A percentile compares a stretch with the other conserved stretches of the same genome.
Evolutionary conservation across 2,329 filamentous ascomycete genomes (phyloP).

Genomic region (Sporothrix sp.): DNA sequence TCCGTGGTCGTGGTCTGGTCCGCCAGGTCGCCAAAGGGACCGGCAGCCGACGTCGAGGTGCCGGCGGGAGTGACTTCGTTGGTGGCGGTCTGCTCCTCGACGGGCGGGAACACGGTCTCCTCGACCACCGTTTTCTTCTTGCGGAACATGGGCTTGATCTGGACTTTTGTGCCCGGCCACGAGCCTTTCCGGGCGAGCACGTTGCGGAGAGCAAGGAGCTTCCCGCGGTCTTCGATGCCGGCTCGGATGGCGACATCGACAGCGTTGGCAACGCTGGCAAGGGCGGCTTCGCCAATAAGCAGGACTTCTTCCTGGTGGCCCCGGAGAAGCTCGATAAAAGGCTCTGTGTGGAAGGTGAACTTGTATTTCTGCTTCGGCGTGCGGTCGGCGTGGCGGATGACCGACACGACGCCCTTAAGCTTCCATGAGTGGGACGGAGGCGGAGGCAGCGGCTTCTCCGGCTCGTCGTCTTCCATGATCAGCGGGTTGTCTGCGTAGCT

Average conservation of each 20-base stretch:
- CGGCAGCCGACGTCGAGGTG: neutral
- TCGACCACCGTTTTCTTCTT: conserved; percentile 65
- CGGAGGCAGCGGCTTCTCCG: conserved; percentile 51
- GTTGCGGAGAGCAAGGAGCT: conserved; percentile 76
- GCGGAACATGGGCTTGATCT: conserved; percentile 98
- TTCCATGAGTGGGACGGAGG: conserved; percentile 92
- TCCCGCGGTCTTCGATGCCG: conserved; percentile 73
- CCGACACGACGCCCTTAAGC: conserved; percentile 92
- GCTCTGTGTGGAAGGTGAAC: conserved; percentile 94
- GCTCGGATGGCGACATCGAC: conserved; percentile 71
- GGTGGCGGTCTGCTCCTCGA: conserved; percentile 29
- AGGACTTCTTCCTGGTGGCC: conserved; percentile 95
- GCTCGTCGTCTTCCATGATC: conserved; percentile 21
- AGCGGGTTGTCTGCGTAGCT: conserved; percentile 25
- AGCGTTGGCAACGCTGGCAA: conserved; percentile 80
- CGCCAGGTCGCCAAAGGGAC: conserved; percentile 12
- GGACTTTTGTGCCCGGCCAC: conserved; percentile 94
- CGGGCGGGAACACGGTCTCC: conserved; percentile 27
- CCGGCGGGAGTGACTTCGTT: neutral
- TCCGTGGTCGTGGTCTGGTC: conserved; percentile 17
- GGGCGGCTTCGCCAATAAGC: conserved; percentile 79
- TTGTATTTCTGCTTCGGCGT: conserved; percentile 99
- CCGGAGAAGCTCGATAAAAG: conserved; percentile 88
- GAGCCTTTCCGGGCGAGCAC: conserved; percentile 85
- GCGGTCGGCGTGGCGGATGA: conserved; percentile 90